Conservation (phyloP, 2,329 filamentous ascomycete species). For the Apiospora sp. region DNA sequence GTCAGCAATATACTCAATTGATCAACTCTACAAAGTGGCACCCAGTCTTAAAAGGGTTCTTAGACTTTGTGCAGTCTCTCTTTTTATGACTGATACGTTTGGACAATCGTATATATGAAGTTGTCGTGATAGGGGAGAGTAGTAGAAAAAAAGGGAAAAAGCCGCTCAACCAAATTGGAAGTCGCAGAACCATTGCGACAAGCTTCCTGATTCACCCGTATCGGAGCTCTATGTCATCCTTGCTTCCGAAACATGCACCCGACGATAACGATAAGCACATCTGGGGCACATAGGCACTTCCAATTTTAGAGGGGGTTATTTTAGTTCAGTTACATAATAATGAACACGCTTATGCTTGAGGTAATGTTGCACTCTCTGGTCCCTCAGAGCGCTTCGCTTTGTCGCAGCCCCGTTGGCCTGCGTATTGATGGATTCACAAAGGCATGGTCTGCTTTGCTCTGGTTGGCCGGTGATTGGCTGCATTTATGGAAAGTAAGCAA, state of each 20-base stretch:
- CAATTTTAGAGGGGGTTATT: background rate
- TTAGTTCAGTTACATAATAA: constrained; percentile 1
- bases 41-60: background rate
- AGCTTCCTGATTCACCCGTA: constrained; percentile 14
- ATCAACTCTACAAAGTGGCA: background rate
- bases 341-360: constrained; percentile 2
- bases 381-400: background rate
- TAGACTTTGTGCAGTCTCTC: background rate
- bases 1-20: constrained; percentile 11
- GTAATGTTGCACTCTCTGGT: background rate
- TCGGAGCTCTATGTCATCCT: constrained; percentile 17
- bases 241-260: background rate
- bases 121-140: background rate
- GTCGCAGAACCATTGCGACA: background rate
- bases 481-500: background rate
- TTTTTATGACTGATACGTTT: constrained; percentile 2
- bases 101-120: background rate
- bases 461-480: background rate
- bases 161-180: constrained; percentile 2
- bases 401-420: background rate
- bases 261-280: constrained; percentile 7
- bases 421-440: background rate
- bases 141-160: background rate
- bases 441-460: background rate
- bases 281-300: background rate